Evolutionary conservation across 768 basidiomycete genomes (phyloP), one percentile per base, ranked within the genome.

Genomic region (Lentinula edodes): DNA sequence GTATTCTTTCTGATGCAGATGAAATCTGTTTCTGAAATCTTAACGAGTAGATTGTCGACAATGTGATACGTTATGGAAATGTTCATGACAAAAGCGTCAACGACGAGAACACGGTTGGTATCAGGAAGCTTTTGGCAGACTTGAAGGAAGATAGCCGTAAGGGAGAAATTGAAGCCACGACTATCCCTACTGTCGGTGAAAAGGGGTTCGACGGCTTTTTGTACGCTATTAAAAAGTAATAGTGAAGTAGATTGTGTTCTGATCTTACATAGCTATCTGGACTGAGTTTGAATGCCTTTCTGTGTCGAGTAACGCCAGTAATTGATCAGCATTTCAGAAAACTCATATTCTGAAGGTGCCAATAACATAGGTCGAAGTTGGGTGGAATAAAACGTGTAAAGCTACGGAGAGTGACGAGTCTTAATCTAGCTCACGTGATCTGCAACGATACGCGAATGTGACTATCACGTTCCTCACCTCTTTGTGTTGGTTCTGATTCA

Each of bases 121-220:
- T 83, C 3, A 74, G 84, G 18, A 68, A 64, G 16, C 71, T 87
- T 12, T 67, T 87, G 60, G 64, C 70, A 34, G 70, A 71, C 34
- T 64, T 88, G 28, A 76, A 85, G 67, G 76, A 72, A 12, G 84
- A 87, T 68, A 48, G 46, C 12, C 18, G 46, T 20, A 48, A 48
- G 20, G 66, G 66, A 6, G 80, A 79, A 28, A 78, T 83, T 0
- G 81, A 83, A 1, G 79, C 79, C 5, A 82, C 81, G 1, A 81
- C 80, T 2, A 77, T 83, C 8, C 73, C 69, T 0, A 83, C 78
- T 2, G 79, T 78, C 2, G 82, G 81, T 28, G 79, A 78, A 61
- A 83, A 81, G 61, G 80, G 80, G 7, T 82, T 77, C 54, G 82
- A 83, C 63, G 83, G 82, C 0, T 82, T 83, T 68, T 61, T 83